A percentile compares a stretch with the other conserved stretches of the same genome.
phyloP scores from a whole-genome alignment of 202 grass and related monocot species.

The Cymbopogon flexuosus region DNA sequence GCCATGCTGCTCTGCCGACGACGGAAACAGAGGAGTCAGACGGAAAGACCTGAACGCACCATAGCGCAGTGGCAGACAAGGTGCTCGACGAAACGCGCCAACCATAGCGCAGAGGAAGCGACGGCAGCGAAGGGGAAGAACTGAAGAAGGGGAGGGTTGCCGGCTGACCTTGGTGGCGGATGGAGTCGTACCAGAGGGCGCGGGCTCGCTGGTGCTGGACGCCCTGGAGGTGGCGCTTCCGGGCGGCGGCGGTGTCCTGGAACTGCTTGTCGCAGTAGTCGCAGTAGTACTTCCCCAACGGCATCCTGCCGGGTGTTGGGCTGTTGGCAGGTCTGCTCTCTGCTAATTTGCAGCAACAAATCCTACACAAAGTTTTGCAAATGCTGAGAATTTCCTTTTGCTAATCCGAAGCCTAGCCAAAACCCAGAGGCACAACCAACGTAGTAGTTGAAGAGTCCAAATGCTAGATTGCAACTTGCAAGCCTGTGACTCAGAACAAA shows the following conservation, averaged over 20 bases:
- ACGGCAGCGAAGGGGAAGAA: not conserved
- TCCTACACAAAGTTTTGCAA: not conserved
- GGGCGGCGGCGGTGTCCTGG: conserved; percentile 68
- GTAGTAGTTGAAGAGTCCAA: not conserved
- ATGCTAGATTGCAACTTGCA: not conserved
- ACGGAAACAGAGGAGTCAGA: not conserved
- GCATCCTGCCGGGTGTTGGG: conserved; percentile 39
- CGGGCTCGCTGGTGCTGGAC: conserved; percentile 57
- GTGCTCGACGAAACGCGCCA: conserved; percentile 32
- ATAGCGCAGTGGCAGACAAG: not conserved
- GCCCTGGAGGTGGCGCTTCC: conserved; percentile 76
- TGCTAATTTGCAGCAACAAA: not conserved
- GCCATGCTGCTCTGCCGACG: conserved; percentile 43
- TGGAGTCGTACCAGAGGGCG: conserved; percentile 69
- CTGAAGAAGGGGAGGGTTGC: not conserved
- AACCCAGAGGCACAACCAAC: not conserved
- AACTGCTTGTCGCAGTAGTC: conserved; percentile 98
- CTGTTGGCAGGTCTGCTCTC: not conserved
- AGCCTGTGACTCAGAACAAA: not conserved
- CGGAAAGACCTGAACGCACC: not conserved
- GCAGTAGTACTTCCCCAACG: conserved; percentile 84
- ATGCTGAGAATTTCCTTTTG: not conserved
- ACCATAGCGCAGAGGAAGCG: not conserved
- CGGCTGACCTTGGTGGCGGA: conserved; percentile 52
- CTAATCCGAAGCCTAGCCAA: not conserved